Evolutionary conservation across 108 stramenopile genomes (phyloP), one percentile per base, ranked within the genome.

Genomic region (Asterionellopsis glacialis): DNA sequence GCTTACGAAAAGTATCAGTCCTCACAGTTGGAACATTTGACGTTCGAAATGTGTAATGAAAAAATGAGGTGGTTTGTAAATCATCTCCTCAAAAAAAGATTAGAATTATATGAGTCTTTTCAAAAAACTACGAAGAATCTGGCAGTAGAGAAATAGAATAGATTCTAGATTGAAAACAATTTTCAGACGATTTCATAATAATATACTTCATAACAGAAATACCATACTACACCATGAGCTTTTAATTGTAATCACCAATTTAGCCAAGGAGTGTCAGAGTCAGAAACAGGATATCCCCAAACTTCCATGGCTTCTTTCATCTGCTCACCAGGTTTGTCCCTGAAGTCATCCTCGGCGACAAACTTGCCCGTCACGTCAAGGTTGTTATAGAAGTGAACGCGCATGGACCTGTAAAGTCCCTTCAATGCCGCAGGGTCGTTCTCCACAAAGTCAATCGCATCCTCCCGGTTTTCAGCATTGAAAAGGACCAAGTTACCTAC

Each of bases 321-420:
- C 61, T 87, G 76, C 41, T 75, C 74, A 19, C 61, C 59, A 10
- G 70, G 73, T 11, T 74, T 68, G 65, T 83, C 81, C 42, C 76
- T 61, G 12, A 81, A 45, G 3, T 82, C 79, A 70, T 88, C 87
- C 57, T 83, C 80, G 22, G 75, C 76, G 12, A 88, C 84, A 59
- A 88, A 88, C 58, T 91, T 88, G n/a, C 90, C 90, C 4, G 87
- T 88, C 21, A 88, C 73, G 59, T 91, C 90, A 55, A 91, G 63
- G 44, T 57, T 72, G 57, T 91, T 91, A 67, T 80, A 91, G 51
- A 83, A 79, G 60, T 87, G 80, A 19, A 91, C 81, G 22, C 77
- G 56, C 71, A 91, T 74, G 25, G 81, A 81, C 26, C 77, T 68
- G 57, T 91, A 91, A 55, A 91, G 61, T n/a, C 90, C 90, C 28